phyloP scores from a whole-genome alignment of 2,329 filamentous ascomycete species.

The Metarhizium brunneum region DNA sequence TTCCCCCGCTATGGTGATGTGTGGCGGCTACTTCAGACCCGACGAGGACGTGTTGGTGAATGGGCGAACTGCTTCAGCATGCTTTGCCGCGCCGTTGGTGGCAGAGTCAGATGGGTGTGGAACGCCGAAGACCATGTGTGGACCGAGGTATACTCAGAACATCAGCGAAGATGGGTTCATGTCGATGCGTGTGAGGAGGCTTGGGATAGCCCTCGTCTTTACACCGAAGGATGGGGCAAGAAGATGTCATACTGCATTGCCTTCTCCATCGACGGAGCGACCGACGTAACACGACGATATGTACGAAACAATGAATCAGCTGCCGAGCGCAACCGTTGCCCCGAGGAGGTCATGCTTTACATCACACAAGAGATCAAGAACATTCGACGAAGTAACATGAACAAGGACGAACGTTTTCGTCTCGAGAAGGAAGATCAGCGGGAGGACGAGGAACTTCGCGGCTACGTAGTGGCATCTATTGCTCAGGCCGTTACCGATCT shows the following conservation, averaged over 20 bases:
- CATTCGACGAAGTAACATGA: slow-evolving; percentile 72
- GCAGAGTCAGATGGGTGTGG: slow-evolving; percentile 94
- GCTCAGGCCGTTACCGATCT: slow-evolving; percentile 63
- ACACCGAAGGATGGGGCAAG: slow-evolving; percentile 91
- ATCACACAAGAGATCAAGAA: slow-evolving; percentile 87
- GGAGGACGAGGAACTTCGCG: slow-evolving; percentile 67
- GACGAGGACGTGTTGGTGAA: slow-evolving; percentile 80
- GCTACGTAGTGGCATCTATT: slow-evolving; percentile 65
- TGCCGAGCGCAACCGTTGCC: slow-evolving; percentile 65
- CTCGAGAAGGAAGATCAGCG: slow-evolving; percentile 71
- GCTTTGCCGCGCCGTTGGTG: slow-evolving; percentile 88
- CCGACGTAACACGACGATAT: slow-evolving; percentile 57
- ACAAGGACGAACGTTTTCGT: slow-evolving; percentile 75
- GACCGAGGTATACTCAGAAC: slow-evolving; percentile 95
- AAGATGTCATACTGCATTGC: slow-evolving; percentile 96
- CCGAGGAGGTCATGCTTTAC: slow-evolving; percentile 84
- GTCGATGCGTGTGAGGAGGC: slow-evolving; percentile 90
- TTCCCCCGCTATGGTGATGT: slow-evolving; percentile 95
- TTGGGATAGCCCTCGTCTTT: slow-evolving; percentile 89
- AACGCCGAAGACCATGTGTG: slow-evolving; percentile 96
- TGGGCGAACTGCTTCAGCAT: slow-evolving; percentile 99
- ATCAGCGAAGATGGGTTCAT: slow-evolving; percentile 91
- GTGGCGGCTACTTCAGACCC: slow-evolving; percentile 81
- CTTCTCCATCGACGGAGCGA: slow-evolving; percentile 80
- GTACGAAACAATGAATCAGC: slow-evolving; percentile 65